Conservation (phyloP, 2,329 filamentous ascomycete genomes). For the Rugonectria rugulosa region DNA sequence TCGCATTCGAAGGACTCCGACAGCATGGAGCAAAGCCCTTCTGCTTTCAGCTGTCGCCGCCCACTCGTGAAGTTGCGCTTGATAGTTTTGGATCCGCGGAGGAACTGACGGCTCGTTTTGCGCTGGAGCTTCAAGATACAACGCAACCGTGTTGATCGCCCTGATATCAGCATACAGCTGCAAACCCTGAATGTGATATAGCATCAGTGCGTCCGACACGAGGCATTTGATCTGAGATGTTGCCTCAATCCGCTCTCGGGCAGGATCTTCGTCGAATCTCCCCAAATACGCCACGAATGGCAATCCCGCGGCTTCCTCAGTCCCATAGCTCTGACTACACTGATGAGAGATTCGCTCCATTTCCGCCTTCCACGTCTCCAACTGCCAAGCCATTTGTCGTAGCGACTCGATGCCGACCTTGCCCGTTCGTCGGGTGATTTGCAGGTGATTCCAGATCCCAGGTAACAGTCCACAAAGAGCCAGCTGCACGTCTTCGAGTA, state of each 20-base stretch:
- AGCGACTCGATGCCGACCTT: conserved; percentile 26
- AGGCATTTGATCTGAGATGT: conserved; percentile 40
- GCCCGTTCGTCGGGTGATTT: conserved; percentile 34
- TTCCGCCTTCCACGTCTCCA: conserved; percentile 38
- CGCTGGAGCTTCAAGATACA: conserved; percentile 19
- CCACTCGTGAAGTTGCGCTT: conserved; percentile 41
- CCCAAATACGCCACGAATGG: conserved; percentile 40
- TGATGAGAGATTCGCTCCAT: conserved; percentile 33
- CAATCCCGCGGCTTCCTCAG: conserved; percentile 20
- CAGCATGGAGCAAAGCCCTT: conserved; percentile 44
- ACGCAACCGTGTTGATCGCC: conserved; percentile 39
- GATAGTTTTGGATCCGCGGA: conserved; percentile 30
- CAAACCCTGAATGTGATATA: conserved; percentile 47
- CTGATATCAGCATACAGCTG: conserved; percentile 47
- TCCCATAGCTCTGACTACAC: conserved; percentile 25
- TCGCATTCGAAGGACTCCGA: conserved; percentile 41
- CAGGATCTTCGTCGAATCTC: conserved; percentile 35
- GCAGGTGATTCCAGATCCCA: conserved; percentile 42
- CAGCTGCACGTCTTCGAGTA: conserved; percentile 46
- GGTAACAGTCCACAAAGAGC: conserved; percentile 41
- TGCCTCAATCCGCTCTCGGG: conserved; percentile 33
- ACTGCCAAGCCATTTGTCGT: conserved; percentile 32
- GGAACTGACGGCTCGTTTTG: conserved; percentile 23
- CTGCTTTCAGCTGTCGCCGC: conserved; percentile 39
- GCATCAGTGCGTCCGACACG: conserved; percentile 44